A percentile compares a stretch with the other conserved stretches of the same genome.
These are phyloP conservation scores for Lotmaria passim DNA, from an alignment of 208 protist species.

Conservation along the genomic window DNA sequence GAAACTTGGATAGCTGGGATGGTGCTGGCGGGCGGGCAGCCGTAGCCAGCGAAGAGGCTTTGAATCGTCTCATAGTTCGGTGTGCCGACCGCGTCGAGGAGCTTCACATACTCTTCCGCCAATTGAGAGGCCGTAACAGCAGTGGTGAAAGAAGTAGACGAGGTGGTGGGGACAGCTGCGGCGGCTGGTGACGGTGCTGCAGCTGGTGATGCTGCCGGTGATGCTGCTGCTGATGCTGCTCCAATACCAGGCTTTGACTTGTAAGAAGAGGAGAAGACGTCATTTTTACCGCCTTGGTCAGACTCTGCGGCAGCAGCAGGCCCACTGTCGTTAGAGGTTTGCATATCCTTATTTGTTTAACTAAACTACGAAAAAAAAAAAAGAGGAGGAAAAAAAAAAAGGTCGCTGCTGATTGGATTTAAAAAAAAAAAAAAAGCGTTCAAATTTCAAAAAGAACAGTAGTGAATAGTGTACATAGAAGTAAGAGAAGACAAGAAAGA, in stretches of 20 bases:
- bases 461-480: too few relatives aligned
- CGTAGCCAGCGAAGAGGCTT: slow-evolving; percentile 50
- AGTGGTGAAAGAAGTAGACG: not conserved
- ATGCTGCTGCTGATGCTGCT: not conserved
- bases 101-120: slow-evolving; percentile 61
- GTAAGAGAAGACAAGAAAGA: too few relatives aligned
- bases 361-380: not conserved
- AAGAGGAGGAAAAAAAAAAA: not conserved
- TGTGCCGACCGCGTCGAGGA: slow-evolving; percentile 65
- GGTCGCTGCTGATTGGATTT: too few relatives aligned
- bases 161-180: not conserved
- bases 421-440: not conserved
- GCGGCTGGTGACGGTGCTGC: not conserved
- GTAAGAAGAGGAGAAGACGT: not conserved
- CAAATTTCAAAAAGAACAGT: not conserved
- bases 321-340: not conserved
- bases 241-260: not conserved
- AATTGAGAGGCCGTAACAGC: slow-evolving; percentile 13
- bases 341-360: not conserved
- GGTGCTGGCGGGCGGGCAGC: slow-evolving; percentile 54
- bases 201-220: not conserved
- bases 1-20: slow-evolving; percentile 76
- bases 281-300: not conserved
- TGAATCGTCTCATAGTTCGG: slow-evolving; percentile 78
- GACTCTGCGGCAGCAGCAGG: not conserved